phyloP scores from a whole-genome alignment of 1,284 basidiomycete species.

The Rhizopogon parksii region DNA sequence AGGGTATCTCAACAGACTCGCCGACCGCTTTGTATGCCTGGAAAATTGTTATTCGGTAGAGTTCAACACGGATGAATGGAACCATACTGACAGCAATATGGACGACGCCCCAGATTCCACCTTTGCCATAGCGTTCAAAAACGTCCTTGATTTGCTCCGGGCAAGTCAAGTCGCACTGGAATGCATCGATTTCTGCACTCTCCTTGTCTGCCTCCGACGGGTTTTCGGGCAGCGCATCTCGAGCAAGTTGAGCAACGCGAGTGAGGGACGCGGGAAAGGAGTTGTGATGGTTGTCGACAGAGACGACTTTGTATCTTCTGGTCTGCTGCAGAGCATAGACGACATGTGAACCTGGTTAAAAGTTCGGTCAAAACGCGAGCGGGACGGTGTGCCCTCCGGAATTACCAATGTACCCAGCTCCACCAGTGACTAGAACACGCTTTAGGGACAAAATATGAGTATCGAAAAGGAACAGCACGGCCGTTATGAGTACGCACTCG shows the following conservation, averaged over 20 bases:
- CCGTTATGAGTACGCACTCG: slow-evolving; percentile 22
- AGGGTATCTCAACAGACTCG: slow-evolving; percentile 91
- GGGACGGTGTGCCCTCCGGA: slow-evolving; percentile 6
- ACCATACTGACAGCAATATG: slow-evolving; percentile 76
- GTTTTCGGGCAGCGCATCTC: slow-evolving; percentile 56
- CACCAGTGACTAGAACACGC: slow-evolving; percentile 78
- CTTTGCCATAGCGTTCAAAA: slow-evolving; percentile 80
- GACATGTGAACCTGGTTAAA: slow-evolving; percentile 76
- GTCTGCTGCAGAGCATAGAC: slow-evolving; percentile 83
- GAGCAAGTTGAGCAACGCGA: slow-evolving; percentile 75
- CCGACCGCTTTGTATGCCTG: slow-evolving; percentile 98
- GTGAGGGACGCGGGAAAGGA: slow-evolving; percentile 70
- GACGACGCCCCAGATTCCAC: slow-evolving; percentile 96
- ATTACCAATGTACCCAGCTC: slow-evolving; percentile 79
- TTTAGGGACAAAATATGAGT: slow-evolving; percentile 23
- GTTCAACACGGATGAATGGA: neutral
- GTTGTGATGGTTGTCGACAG: slow-evolving; percentile 93
- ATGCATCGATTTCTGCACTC: slow-evolving; percentile 64
- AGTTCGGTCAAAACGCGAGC: slow-evolving; percentile 12
- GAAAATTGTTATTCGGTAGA: neutral
- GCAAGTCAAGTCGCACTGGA: slow-evolving; percentile 70
- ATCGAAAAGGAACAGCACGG: slow-evolving; percentile 1
- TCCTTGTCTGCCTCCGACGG: slow-evolving; percentile 60
- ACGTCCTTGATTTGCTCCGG: slow-evolving; percentile 65
- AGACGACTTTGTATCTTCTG: slow-evolving; percentile 82